Percentiles rank a stretch among this genome's conserved stretches.
These are phyloP conservation scores for Ilyonectria robusta DNA, from an alignment of 2,329 filamentous ascomycete genomes.

Conservation along the genomic window DNA sequence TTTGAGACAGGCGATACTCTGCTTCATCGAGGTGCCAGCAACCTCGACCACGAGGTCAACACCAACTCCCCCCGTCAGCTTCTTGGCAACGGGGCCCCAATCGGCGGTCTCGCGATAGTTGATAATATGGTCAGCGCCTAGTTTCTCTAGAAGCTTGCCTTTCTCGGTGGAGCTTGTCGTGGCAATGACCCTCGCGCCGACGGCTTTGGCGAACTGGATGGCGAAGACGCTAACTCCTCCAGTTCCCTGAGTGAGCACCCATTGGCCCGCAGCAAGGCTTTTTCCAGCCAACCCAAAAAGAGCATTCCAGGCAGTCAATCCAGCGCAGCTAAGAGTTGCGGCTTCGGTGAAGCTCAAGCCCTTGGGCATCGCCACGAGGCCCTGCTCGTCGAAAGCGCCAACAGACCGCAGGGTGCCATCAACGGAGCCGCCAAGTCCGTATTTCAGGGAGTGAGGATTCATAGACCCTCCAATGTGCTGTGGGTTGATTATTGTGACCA, in stretches of 20 bases:
- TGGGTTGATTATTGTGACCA: constrained; percentile 16
- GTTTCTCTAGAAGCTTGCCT: constrained; percentile 51
- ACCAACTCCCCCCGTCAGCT: constrained; percentile 54
- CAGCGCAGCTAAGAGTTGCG: constrained; percentile 66
- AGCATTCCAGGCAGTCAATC: constrained; percentile 70
- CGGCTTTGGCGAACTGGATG: constrained; percentile 58
- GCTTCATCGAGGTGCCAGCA: constrained; percentile 56
- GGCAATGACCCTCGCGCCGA: constrained; percentile 58
- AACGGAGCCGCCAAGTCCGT: constrained; percentile 40
- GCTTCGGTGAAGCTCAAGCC: constrained; percentile 63
- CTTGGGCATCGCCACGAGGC: constrained; percentile 71
- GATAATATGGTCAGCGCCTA: constrained; percentile 60
- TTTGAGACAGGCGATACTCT: constrained; percentile 57
- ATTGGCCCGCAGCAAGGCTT: constrained; percentile 51
- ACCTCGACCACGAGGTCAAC: constrained; percentile 62
- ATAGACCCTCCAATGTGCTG: not conserved
- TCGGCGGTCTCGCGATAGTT: constrained; percentile 58
- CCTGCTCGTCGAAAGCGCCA: constrained; percentile 61
- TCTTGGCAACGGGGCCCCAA: constrained; percentile 58
- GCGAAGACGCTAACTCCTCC: constrained; percentile 59
- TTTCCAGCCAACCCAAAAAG: constrained; percentile 62
- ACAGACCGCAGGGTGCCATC: constrained; percentile 51
- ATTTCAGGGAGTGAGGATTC: not conserved
- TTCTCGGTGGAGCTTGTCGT: constrained; percentile 58
- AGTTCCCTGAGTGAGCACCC: constrained; percentile 59